Evolutionary conservation across 306 rosid species (phyloP).

Genomic region (Sophora flavescens): DNA sequence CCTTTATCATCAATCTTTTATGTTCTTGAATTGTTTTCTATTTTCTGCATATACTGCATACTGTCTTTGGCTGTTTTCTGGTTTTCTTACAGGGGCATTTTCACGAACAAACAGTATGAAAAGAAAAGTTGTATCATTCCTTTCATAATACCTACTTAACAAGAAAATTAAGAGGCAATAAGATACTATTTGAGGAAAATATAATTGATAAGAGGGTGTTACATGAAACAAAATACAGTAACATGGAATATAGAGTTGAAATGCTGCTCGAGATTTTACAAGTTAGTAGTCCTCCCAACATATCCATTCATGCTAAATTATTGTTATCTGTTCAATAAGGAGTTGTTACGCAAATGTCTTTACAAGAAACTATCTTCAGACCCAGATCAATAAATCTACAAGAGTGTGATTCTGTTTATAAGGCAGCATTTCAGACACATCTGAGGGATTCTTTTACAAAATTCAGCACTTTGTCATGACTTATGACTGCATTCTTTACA

Average conservation of each 20-base stretch:
- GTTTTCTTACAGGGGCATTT: too few relatives aligned
- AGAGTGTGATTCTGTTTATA: constrained; percentile 38
- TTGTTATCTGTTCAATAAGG: constrained; percentile 36
- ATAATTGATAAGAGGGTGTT: constrained; percentile 1
- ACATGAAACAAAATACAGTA: constrained; percentile 14
- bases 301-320: constrained; percentile 41
- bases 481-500: constrained; percentile 40
- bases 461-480: constrained; percentile 33
- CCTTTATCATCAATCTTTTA: too few relatives aligned
- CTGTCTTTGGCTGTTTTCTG: too few relatives aligned
- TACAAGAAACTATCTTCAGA: constrained; percentile 50
- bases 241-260: constrained; percentile 38
- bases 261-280: constrained; percentile 22
- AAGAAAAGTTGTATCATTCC: not conserved
- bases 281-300: constrained; percentile 32
- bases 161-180: not conserved
- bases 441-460: constrained; percentile 26
- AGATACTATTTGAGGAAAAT: constrained; percentile 3
- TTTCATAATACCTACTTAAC: not conserved
- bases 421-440: constrained; percentile 24
- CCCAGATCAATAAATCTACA: constrained; percentile 51
- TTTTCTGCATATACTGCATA: too few relatives aligned
- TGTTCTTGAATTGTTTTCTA: too few relatives aligned
- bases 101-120: too few relatives aligned
- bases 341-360: constrained; percentile 51